Conservation (phyloP, 805 yeast genomes). For the Nakazawaea ambrosiae region DNA sequence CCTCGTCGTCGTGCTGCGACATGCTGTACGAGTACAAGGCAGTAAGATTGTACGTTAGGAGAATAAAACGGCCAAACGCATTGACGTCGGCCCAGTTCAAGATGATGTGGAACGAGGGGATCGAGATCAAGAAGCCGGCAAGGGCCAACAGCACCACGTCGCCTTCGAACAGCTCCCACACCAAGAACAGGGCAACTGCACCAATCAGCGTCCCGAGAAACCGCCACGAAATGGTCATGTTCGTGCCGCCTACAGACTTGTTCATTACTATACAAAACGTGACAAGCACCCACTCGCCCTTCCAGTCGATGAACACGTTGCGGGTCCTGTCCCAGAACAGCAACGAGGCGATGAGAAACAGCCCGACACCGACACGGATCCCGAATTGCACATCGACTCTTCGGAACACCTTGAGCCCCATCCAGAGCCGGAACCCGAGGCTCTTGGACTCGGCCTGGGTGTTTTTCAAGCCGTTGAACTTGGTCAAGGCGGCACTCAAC, state of each 20-base stretch:
- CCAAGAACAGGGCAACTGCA: constrained; percentile 49
- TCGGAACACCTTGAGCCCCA: constrained; percentile 41
- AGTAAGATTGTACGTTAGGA: constrained; percentile 72
- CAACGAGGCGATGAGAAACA: constrained; percentile 54
- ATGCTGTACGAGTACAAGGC: constrained; percentile 70
- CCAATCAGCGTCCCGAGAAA: constrained; percentile 73
- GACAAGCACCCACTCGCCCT: constrained; percentile 83
- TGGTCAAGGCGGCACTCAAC: constrained; percentile 28
- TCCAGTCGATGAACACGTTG: constrained; percentile 50
- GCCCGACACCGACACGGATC: constrained; percentile 72
- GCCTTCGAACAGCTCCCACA: constrained; percentile 55
- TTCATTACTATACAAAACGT: constrained; percentile 80
- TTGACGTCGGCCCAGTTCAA: constrained; percentile 57
- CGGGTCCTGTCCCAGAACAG: constrained; percentile 59
- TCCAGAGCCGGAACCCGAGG: constrained; percentile 38
- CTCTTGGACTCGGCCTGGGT: constrained; percentile 13
- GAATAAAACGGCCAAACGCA: constrained; percentile 62
- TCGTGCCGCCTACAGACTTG: constrained; percentile 78
- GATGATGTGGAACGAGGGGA: constrained; percentile 51
- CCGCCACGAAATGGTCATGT: constrained; percentile 70
- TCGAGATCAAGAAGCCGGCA: constrained; percentile 38
- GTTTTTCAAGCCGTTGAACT: constrained; percentile 19
- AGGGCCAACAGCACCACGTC: constrained; percentile 44
- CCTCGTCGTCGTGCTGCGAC: constrained; percentile 49
- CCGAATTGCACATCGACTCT: constrained; percentile 73